Conservation (phyloP, 257 asterid species). For the Scutellaria galericulata region DNA sequence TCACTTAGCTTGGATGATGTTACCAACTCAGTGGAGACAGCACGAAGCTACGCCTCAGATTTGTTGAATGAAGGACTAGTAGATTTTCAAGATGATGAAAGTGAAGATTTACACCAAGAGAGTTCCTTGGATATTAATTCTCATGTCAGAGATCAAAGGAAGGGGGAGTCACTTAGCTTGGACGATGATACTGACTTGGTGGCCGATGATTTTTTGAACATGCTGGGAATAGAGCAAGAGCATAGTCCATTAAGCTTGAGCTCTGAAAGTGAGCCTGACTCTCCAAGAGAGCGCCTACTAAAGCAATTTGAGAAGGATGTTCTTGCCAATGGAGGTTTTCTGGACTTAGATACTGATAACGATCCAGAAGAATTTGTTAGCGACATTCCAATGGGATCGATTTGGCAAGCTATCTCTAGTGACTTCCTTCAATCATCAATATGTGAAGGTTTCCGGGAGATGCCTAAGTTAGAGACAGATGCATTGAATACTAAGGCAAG, state of each 20-base stretch:
- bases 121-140: constrained; percentile 43
- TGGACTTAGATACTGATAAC: constrained; percentile 58
- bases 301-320: constrained; percentile 88
- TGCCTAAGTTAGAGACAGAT: constrained; percentile 49
- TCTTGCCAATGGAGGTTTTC: constrained; percentile 70
- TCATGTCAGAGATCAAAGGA: constrained; percentile 37
- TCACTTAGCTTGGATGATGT: constrained; percentile 65
- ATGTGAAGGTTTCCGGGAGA: constrained; percentile 41
- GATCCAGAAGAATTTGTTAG: constrained; percentile 40
- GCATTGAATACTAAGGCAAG: constrained; percentile 46
- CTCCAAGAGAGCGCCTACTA: constrained; percentile 87
- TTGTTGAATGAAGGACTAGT: constrained; percentile 54
- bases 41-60: constrained; percentile 46
- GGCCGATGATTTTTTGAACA: constrained; percentile 79
- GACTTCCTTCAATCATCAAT: constrained; percentile 42
- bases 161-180: constrained; percentile 57
- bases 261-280: constrained; percentile 92
- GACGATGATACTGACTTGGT: constrained; percentile 66
- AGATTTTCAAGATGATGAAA: constrained; percentile 64
- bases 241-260: constrained; percentile 73
- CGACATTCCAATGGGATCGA: constrained; percentile 49
- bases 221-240: constrained; percentile 81
- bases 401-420: constrained; percentile 51
- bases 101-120: constrained; percentile 45
- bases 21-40: constrained; percentile 53